Conservation (phyloP, 306 rosid genomes). For the Rosa multiflora region DNA sequence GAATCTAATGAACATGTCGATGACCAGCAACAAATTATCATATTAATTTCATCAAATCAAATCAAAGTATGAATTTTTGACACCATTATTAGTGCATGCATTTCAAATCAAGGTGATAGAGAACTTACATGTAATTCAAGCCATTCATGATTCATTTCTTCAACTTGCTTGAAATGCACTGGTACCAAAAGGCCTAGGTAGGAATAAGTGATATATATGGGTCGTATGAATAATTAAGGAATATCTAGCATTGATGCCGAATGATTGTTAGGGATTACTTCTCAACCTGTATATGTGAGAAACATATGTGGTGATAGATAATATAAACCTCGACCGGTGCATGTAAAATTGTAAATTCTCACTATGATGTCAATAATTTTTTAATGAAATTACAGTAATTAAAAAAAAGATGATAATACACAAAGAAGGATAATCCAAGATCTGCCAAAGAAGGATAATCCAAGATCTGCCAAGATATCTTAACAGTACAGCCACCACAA, state of each 20-base stretch:
- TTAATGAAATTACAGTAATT: no score
- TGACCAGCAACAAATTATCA: neutral
- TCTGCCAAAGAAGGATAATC: no score
- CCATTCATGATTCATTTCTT: neutral
- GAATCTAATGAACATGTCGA: conserved; percentile 30
- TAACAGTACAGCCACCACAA: neutral
- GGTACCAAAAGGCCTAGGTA: neutral
- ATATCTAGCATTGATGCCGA: neutral
- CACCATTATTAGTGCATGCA: neutral
- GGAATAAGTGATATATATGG: neutral
- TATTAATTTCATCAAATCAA: conserved; percentile 11
- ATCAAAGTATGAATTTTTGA: neutral
- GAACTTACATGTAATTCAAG: neutral
- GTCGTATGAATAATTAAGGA: neutral
- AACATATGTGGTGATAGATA: no score
- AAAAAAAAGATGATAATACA: no score
- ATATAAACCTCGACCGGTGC: no score
- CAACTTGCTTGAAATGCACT: neutral
- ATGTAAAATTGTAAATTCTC: no score
- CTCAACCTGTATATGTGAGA: no score
- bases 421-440: no score
- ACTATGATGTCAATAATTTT: no score
- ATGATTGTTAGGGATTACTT: no score
- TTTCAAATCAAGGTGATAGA: neutral
- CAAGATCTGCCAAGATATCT: no score